A percentile compares a stretch with the other conserved stretches of the same genome.
Conservation (phyloP, 441 rosid species). For the Gossypium lobatum region DNA sequence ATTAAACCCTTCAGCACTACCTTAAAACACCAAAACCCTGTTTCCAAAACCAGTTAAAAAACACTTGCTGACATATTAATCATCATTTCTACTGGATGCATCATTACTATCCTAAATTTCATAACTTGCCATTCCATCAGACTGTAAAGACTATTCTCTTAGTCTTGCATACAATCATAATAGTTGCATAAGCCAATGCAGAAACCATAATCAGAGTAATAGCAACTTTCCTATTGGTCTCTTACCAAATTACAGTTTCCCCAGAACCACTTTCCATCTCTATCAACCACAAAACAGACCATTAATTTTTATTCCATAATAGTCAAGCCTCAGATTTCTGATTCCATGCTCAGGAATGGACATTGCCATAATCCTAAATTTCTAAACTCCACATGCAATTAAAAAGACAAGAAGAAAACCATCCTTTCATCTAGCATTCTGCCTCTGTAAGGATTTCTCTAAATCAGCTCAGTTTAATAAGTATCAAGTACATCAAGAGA, state of each 20-base stretch:
- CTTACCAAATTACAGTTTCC: not conserved
- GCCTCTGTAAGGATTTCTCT: not conserved
- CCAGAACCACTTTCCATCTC: not conserved
- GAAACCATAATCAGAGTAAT: not conserved
- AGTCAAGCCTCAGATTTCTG: not conserved
- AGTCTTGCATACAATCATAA: not conserved
- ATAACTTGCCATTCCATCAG: not conserved
- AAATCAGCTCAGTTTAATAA: not conserved
- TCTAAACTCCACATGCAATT: not conserved
- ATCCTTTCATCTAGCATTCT: not conserved
- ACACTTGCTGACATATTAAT: not conserved
- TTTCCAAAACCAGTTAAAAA: not conserved
- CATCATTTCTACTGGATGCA: not conserved
- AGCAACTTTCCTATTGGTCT: not conserved
- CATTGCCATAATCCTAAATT: not conserved
- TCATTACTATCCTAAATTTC: not conserved
- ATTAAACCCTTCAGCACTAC: not conserved
- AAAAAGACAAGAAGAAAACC: not conserved
- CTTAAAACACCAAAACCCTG: not conserved
- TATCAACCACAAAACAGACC: not conserved
- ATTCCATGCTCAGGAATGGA: not conserved
- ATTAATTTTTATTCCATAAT: not conserved
- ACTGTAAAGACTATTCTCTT: not conserved
- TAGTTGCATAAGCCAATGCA: not conserved
- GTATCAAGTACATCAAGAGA: slow-evolving; percentile 1